Evolutionary conservation across 164 flowering plant species (phyloP).

Genomic region (Aristolochia californica): DNA sequence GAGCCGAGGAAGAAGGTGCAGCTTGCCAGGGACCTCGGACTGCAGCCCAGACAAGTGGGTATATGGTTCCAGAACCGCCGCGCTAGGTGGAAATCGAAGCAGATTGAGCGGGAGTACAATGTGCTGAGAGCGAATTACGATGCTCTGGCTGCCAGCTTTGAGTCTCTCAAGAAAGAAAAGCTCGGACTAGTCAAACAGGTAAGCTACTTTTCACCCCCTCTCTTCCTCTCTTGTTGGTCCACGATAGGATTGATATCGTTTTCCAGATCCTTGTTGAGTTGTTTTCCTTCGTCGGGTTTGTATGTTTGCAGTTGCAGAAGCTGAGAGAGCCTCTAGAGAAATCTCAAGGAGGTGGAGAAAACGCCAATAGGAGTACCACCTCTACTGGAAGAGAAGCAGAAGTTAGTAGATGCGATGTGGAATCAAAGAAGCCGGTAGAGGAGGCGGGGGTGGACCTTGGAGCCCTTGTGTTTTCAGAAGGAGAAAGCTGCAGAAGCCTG

Average conservation of each 20-base stretch:
- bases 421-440: slow-evolving; percentile 13
- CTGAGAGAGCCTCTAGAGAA: slow-evolving; percentile 24
- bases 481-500: slow-evolving; percentile 13
- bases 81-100: slow-evolving; percentile 79
- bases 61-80: slow-evolving; percentile 90
- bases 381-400: neutral
- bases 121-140: slow-evolving; percentile 36
- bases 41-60: slow-evolving; percentile 74
- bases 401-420: slow-evolving; percentile 7
- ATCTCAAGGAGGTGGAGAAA: slow-evolving; percentile 5
- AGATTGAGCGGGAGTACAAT: slow-evolving; percentile 50
- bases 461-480: slow-evolving; percentile 8
- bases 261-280: neutral
- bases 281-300: neutral
- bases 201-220: neutral
- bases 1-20: slow-evolving; percentile 54
- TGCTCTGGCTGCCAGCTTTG: slow-evolving; percentile 25
- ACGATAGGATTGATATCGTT: neutral
- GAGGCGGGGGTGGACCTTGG: slow-evolving; percentile 17
- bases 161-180: slow-evolving; percentile 44
- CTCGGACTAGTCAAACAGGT: slow-evolving; percentile 49
- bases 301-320: slow-evolving; percentile 32
- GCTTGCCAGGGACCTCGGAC: slow-evolving; percentile 54
- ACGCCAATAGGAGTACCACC: slow-evolving; percentile 3
- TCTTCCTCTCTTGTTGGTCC: neutral